Evolutionary conservation across 768 basidiomycete genomes (phyloP), one percentile per base, ranked within the genome.

Genomic region (Lactarius psammicola): DNA sequence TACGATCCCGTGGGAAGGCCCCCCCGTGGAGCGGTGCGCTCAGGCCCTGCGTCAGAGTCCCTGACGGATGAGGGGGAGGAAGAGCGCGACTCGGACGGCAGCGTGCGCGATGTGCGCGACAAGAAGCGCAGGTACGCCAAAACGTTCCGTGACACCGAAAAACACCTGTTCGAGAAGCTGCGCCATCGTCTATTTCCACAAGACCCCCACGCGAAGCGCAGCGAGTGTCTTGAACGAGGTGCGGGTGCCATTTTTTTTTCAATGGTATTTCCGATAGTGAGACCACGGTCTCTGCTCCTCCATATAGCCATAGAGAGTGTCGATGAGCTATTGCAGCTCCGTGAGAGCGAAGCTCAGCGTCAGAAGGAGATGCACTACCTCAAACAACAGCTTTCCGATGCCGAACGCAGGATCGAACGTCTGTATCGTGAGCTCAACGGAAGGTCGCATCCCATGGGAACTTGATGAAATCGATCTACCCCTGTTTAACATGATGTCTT

Each of bases 201-300:
- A 36, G 68, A 68, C 36, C 68, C 68, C 4, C 65, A 67, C n/a
- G 59, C 68, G 28, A 61, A 62, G 60, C 68, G 68, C 17, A 62
- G 60, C 36, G 68, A 68, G 30, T 68, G 68, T 54, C 26, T 68
- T n/a, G 68, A 68, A 49, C 60, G 56, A 62, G 68, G 68, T 68
- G n/a, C 30, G 49, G 23, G 65, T 44, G 4, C 55, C 36, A 9
- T 1, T 31, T 34, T 17, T 56, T 15, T 13, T 40, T 4, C 3
- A 9, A 38, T 31, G 7, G 53, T 46, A 34, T 30, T 18, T 20
- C 23, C 8, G 36, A 51, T 36, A 33, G 17, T 44, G 26, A 40
- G 4, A 56, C 33, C n/a, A 2, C 31, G 15, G 54, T 33, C 33
- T 33, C 55, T 31, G 28, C 10, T 54, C 38, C 28, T 31, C 11